Evolutionary conservation across 192 early-diverging fungal species (phyloP), one percentile per base, ranked within the genome.

Genomic region (Coemansia sp.): DNA sequence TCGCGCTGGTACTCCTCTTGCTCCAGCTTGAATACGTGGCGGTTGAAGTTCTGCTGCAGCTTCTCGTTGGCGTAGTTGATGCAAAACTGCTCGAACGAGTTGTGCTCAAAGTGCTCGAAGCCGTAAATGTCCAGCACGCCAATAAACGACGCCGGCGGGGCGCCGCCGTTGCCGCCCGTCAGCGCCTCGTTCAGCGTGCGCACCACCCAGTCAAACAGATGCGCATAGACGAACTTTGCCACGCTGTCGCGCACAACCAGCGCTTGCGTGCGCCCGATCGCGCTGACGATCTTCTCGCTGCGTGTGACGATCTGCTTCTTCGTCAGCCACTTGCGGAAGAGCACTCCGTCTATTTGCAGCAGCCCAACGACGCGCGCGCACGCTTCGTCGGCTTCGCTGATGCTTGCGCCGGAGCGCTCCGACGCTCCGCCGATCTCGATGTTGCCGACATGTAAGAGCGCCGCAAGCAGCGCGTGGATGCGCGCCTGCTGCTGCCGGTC

Each of bases 41-140:
- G 91, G 84, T 96, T 99, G 78, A 99, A 99, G 80, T 98, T 92
- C 84, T 98, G 96, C 81, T 99, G 98, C 62, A 99, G 84, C 81
- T 99, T 99, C 79, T 99, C 98, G 81, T 97, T 97, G 67, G 95
- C 91, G 71, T 92, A 94, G 73, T 94, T 93, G 68, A 99, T 97
- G 87, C 97, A 99, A 80, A 98, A 98, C 86, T 99, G 97, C 85
- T 99, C 97, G 67, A 99, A 99, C 23, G 95, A 98, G 85, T 99
- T 99, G 85, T 95, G 97, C 83, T 94, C 92, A 78, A 99, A 99
- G 73, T 98, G 95, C 78, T 99, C 97, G 76, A 99, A 99, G 49
- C 94, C 97, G 72, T 98, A 99, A 69, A 99, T 99, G 88, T 99
- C 97, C 62, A 99, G 85, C 2, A 99, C 97, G 85, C 97, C 97